phyloP scores from a whole-genome alignment of 2,329 filamentous ascomycete genomes.

The Teratosphaeria gauchensis region DNA sequence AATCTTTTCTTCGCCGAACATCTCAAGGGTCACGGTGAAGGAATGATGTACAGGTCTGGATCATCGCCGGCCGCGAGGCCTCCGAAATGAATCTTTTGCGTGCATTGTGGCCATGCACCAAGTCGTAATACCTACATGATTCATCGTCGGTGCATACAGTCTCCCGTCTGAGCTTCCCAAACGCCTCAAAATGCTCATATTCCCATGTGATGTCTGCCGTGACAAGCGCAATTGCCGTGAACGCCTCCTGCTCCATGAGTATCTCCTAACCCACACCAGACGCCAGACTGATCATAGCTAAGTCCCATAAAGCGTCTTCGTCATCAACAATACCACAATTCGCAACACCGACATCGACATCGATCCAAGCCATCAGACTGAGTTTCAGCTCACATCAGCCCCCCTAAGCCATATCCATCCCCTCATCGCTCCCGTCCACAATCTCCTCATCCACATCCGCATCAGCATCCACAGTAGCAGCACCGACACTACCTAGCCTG shows the following conservation, averaged over 20 bases:
- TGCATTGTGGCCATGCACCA: neutral
- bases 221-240: neutral
- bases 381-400: neutral
- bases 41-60: no score
- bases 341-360: neutral
- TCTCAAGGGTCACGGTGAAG: no score
- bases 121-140: neutral
- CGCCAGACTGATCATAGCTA: neutral
- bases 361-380: neutral
- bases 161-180: neutral
- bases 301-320: neutral
- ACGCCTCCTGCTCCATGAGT: neutral
- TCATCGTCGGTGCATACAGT: neutral
- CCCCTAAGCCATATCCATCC: conserved; percentile 8
- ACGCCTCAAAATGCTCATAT: neutral
- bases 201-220: neutral
- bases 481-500: conserved; percentile 32
- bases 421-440: conserved; percentile 18
- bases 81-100: no score
- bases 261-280: neutral
- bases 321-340: neutral
- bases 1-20: no score
- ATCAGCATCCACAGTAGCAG: conserved; percentile 34
- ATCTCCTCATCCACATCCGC: conserved; percentile 25
- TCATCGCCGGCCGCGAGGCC: no score